Percentiles rank a stretch among this genome's conserved stretches.
Conservation (phyloP, 805 yeast species). For the Blastobotrys robertii region DNA sequence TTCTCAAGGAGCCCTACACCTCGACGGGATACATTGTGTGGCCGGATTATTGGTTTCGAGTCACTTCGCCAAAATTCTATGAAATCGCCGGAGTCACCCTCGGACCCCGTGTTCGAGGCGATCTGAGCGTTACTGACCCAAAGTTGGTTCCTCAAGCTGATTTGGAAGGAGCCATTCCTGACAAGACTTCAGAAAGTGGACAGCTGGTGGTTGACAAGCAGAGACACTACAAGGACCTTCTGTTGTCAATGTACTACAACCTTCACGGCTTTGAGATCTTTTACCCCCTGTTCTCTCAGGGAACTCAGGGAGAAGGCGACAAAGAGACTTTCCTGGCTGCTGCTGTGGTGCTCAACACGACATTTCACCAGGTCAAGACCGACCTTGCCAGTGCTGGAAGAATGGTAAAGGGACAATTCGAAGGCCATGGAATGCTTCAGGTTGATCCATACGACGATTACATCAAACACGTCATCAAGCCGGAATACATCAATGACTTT, state of each 20-base stretch:
- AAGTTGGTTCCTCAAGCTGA: conserved; percentile 43
- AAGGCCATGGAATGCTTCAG: conserved; percentile 71
- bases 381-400: conserved; percentile 31
- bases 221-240: conserved; percentile 46
- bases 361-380: conserved; percentile 43
- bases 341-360: conserved; percentile 49
- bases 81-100: conserved; percentile 52
- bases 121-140: conserved; percentile 31
- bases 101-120: conserved; percentile 30
- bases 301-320: conserved; percentile 71
- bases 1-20: conserved; percentile 46
- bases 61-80: conserved; percentile 66
- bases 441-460: conserved; percentile 58
- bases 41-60: conserved; percentile 88
- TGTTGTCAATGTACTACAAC: conserved; percentile 57
- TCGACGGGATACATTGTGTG: conserved; percentile 48
- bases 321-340: conserved; percentile 72
- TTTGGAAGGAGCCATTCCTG: conserved; percentile 58
- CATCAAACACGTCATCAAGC: conserved; percentile 9
- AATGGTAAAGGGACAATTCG: conserved; percentile 32
- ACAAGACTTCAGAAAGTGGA: conserved; percentile 62
- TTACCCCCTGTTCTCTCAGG: conserved; percentile 51
- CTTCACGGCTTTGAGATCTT: conserved; percentile 51
- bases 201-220: conserved; percentile 51
- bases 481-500: conserved; percentile 2